phyloP scores from a whole-genome alignment of 805 yeast genomes.

The Candida suzukii region DNA sequence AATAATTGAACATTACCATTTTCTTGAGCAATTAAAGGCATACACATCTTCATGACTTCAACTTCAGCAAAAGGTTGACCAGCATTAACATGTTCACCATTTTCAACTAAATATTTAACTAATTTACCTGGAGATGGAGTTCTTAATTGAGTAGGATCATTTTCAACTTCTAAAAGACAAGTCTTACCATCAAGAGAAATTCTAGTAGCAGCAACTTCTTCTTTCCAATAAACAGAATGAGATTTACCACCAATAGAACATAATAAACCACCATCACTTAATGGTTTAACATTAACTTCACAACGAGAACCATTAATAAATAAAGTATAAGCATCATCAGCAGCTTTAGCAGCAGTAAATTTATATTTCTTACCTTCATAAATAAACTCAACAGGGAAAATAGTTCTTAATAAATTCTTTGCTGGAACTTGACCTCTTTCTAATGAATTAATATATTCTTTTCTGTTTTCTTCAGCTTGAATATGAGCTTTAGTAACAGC shows the following conservation, averaged over 20 bases:
- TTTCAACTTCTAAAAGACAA: constrained; percentile 88
- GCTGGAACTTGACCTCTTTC: constrained; percentile 95
- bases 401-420: constrained; percentile 71
- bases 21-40: constrained; percentile 93
- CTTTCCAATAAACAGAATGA: constrained; percentile 95
- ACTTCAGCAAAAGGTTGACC: constrained; percentile 98
- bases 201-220: constrained; percentile 93
- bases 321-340: constrained; percentile 75
- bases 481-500: constrained; percentile 95
- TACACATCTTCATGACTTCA: constrained; percentile 99
- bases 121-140: constrained; percentile 99
- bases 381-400: constrained; percentile 90
- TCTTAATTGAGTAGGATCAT: constrained; percentile 97
- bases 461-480: constrained; percentile 61
- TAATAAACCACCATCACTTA: constrained; percentile 92
- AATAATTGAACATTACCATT: constrained; percentile 87
- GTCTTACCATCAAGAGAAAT: constrained; percentile 93
- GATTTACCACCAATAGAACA: constrained; percentile 86
- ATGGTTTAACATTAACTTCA: constrained; percentile 79
- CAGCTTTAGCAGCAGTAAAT: constrained; percentile 92
- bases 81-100: constrained; percentile 85
- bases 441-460: constrained; percentile 65
- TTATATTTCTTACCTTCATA: constrained; percentile 91
- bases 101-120: constrained; percentile 87
- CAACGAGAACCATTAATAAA: constrained; percentile 91